phyloP scores from a whole-genome alignment of 371 early-diverging fungal species.

The Circinella umbellata region DNA sequence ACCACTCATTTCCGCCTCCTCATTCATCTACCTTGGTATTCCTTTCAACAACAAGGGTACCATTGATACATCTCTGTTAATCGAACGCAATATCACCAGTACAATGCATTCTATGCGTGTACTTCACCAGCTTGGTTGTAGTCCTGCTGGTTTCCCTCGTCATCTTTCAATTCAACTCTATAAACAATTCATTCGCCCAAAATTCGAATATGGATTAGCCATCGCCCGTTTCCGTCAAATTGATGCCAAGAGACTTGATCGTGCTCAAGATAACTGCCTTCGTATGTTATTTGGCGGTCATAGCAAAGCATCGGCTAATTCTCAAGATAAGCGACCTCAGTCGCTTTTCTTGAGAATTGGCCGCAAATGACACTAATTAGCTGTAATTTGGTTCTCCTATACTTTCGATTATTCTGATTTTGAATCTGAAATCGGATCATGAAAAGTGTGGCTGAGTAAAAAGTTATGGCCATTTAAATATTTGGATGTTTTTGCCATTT shows the following conservation, averaged over 20 bases:
- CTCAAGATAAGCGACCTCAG: too few species aligned
- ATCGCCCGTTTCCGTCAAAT: neutral
- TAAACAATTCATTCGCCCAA: conserved; percentile 12
- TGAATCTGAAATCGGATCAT: too few species aligned
- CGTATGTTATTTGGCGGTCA: conserved; percentile 22
- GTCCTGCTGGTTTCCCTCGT: neutral
- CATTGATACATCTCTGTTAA: neutral
- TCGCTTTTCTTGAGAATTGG: too few species aligned
- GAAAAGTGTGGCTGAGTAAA: too few species aligned
- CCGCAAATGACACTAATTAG: too few species aligned
- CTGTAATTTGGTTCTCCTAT: too few species aligned
- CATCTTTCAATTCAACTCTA: conserved; percentile 7
- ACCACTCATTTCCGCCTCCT: neutral
- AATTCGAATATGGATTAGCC: conserved; percentile 17
- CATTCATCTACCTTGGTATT: conserved; percentile 8
- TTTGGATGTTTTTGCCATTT: too few species aligned
- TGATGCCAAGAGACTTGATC: neutral
- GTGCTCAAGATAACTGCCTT: conserved; percentile 20
- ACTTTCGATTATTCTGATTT: too few species aligned
- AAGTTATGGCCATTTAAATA: too few species aligned
- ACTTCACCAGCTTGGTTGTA: neutral
- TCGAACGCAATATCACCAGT: neutral
- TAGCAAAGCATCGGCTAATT: neutral
- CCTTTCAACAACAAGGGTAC: conserved; percentile 11
- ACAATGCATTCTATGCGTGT: too few species aligned